Evolutionary conservation across 495 filamentous ascomycete genomes (phyloP).

Genomic region (Penicillium samsonianum): DNA sequence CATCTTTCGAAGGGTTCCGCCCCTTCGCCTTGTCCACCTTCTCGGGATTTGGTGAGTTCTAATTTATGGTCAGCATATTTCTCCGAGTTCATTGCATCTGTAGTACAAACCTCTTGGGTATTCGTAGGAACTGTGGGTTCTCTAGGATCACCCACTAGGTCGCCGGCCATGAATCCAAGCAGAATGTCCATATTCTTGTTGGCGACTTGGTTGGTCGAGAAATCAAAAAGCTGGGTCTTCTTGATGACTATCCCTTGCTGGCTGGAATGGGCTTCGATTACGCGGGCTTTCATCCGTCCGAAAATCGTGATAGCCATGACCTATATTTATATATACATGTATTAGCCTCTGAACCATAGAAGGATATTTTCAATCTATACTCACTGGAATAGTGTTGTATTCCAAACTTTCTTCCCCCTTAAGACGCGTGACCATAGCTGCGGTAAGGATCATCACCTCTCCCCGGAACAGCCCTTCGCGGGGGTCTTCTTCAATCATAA

Average conservation of each 20-base stretch:
- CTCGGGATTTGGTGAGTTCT: neutral
- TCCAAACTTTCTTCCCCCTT: neutral
- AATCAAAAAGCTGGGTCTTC: neutral
- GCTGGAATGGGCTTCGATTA: neutral
- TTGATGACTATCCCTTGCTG: neutral
- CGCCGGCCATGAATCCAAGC: neutral
- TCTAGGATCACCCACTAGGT: neutral
- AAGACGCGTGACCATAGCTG: neutral
- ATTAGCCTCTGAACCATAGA: neutral
- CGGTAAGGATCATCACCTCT: neutral
- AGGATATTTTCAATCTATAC: neutral
- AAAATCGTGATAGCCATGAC: neutral
- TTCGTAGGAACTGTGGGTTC: neutral
- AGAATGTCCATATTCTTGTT: constrained; percentile 1
- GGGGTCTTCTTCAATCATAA: neutral
- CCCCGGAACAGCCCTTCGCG: neutral
- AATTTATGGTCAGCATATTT: neutral
- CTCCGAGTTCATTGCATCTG: neutral
- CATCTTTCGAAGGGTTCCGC: neutral
- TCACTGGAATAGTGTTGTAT: neutral
- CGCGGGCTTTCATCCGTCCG: neutral
- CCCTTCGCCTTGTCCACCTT: neutral
- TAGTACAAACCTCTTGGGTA: neutral
- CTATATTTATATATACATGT: neutral
- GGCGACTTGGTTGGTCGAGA: neutral